Conservation (phyloP, 768 basidiomycete genomes). For the Daedalea quercina region DNA sequence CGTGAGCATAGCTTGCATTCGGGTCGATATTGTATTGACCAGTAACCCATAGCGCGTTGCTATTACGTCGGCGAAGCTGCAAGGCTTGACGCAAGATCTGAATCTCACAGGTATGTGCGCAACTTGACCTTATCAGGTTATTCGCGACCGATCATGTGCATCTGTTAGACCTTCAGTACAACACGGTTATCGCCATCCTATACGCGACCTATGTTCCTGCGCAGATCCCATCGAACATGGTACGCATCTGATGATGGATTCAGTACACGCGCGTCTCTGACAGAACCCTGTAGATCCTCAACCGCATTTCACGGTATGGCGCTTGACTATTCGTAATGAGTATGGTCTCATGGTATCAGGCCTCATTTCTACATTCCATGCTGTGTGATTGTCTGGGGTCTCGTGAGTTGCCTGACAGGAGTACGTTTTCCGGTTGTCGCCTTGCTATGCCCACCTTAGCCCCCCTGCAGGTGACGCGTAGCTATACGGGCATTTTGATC, state of each 20-base stretch:
- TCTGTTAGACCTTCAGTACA: conserved; percentile 43
- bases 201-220: conserved; percentile 57
- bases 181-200: conserved; percentile 43
- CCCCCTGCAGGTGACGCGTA: conserved; percentile 38
- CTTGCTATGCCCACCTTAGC: neutral
- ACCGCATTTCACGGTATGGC: conserved; percentile 41
- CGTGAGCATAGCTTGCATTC: conserved; percentile 26
- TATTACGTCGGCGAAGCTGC: conserved; percentile 30
- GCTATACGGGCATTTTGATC: conserved; percentile 45
- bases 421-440: conserved; percentile 25
- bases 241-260: conserved; percentile 18
- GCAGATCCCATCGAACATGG: conserved; percentile 66
- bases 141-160: neutral
- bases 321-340: too few species aligned
- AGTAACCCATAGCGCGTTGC: conserved; percentile 26
- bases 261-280: neutral
- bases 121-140: neutral
- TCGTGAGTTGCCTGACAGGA: conserved; percentile 57
- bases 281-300: conserved; percentile 41
- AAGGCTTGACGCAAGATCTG: conserved; percentile 35
- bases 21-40: neutral
- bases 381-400: conserved; percentile 57
- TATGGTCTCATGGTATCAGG: conserved; percentile 24
- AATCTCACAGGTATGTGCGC: conserved; percentile 22
- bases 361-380: conserved; percentile 56